Evolutionary conservation across 495 filamentous ascomycete species (phyloP).

Genomic region (Clavariopsis aquatica): DNA sequence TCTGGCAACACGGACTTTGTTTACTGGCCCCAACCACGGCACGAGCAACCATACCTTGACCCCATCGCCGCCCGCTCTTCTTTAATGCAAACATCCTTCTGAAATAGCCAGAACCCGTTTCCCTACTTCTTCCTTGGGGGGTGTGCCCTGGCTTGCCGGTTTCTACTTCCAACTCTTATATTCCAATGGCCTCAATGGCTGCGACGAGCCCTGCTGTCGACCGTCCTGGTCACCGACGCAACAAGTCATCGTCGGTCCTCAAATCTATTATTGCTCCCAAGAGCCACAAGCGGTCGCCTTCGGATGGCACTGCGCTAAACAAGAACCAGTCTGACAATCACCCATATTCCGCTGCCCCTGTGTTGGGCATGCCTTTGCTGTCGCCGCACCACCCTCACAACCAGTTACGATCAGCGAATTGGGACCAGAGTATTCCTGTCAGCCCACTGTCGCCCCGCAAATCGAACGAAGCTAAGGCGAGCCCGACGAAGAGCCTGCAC

Average conservation of each 20-base stretch:
- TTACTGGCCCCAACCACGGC: conserved; percentile 1
- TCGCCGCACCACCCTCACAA: conserved; percentile 37
- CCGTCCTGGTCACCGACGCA: conserved; percentile 39
- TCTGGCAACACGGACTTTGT: conserved; percentile 19
- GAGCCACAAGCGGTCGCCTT: conserved; percentile 53
- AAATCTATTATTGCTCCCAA: conserved; percentile 59
- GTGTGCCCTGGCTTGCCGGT: conserved; percentile 4
- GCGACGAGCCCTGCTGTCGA: conserved; percentile 7
- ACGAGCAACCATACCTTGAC: conserved; percentile 10
- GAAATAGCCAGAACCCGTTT: conserved; percentile 30
- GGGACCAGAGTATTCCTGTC: conserved; percentile 24
- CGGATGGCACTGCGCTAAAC: conserved; percentile 41
- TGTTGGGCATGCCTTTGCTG: conserved; percentile 23
- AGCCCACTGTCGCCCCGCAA: conserved; percentile 38
- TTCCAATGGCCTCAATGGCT: conserved; percentile 15
- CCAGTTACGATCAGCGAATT: conserved; percentile 23
- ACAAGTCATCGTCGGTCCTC: conserved; percentile 58
- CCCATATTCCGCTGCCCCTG: conserved; percentile 33
- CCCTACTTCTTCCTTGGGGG: conserved; percentile 18
- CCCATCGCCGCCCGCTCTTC: conserved; percentile 20
- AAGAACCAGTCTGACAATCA: conserved; percentile 31
- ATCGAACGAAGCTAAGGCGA: conserved; percentile 42
- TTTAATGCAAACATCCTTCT: conserved; percentile 17
- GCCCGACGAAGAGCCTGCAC: conserved; percentile 46
- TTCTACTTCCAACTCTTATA: conserved; percentile 11